Evolutionary conservation across 2,329 filamentous ascomycete species (phyloP).

Genomic region (Neonectria neomacrospora): DNA sequence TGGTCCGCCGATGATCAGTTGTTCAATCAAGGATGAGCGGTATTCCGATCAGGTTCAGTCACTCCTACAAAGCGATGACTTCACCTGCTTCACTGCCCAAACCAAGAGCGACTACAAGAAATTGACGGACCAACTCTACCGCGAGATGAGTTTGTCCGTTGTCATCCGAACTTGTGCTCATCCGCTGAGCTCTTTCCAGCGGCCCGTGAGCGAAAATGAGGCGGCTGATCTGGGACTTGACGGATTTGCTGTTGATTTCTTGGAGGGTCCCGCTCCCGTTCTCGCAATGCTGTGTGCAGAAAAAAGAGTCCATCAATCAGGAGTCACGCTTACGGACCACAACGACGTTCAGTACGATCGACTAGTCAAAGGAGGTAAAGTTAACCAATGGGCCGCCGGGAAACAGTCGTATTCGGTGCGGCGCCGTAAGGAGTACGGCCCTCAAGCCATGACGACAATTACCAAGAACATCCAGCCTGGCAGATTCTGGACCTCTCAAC

Average conservation of each 20-base stretch:
- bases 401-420: conserved; percentile 71
- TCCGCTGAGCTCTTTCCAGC: conserved; percentile 64
- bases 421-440: conserved; percentile 83
- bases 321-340: conserved; percentile 71
- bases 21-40: conserved; percentile 78
- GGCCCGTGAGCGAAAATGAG: conserved; percentile 66
- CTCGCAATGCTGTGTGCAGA: conserved; percentile 88
- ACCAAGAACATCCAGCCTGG: conserved; percentile 71
- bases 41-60: conserved; percentile 69
- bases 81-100: conserved; percentile 80
- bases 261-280: conserved; percentile 84
- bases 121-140: conserved; percentile 73
- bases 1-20: conserved; percentile 83
- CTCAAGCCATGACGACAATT: conserved; percentile 75
- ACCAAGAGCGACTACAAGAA: conserved; percentile 78
- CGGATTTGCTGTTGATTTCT: conserved; percentile 80
- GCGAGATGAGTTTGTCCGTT: conserved; percentile 73
- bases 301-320: conserved; percentile 74
- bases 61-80: conserved; percentile 62
- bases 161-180: conserved; percentile 73
- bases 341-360: conserved; percentile 73
- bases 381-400: conserved; percentile 78
- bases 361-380: conserved; percentile 66
- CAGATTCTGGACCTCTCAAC: conserved; percentile 79
- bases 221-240: conserved; percentile 74